Conservation (phyloP, 2,329 filamentous ascomycete genomes). For the Diaporthe citriasiana region DNA sequence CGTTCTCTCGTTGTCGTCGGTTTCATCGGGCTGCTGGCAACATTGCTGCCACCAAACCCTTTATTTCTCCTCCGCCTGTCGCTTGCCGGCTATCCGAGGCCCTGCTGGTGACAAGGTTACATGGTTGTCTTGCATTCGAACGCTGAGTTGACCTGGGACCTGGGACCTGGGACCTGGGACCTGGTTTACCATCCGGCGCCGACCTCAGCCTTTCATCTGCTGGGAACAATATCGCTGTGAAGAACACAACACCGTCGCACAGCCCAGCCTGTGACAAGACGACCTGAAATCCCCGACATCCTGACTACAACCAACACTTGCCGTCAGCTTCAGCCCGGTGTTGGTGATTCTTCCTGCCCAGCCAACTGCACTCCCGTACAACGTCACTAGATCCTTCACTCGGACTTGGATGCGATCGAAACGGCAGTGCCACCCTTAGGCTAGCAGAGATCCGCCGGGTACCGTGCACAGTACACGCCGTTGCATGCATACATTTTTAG, state of each 20-base stretch:
- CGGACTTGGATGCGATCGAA: constrained; percentile 8
- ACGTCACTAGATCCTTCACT: constrained; percentile 21
- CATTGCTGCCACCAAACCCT: constrained; percentile 29
- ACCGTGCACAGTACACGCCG: neutral
- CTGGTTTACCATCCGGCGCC: constrained; percentile 9
- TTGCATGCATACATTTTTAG: constrained; percentile 11
- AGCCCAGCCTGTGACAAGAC: neutral
- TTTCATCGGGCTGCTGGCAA: constrained; percentile 29
- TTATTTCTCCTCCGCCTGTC: neutral
- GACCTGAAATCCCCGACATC: neutral
- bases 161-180: constrained; percentile 12
- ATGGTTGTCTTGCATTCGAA: constrained; percentile 18
- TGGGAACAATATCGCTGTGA: neutral
- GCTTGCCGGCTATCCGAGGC: constrained; percentile 23
- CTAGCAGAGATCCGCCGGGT: neutral
- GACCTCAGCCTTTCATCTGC: constrained; percentile 20
- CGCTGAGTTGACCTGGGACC: constrained; percentile 15
- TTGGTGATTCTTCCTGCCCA: constrained; percentile 28
- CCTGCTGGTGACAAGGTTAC: constrained; percentile 18
- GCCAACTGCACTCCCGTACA: constrained; percentile 13
- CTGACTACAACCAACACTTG: neutral
- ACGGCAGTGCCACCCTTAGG: constrained; percentile 12
- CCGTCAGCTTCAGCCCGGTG: constrained; percentile 20
- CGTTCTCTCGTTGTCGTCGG: constrained; percentile 9
- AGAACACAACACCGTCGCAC: neutral